Conservation (phyloP, 306 rosid genomes). For the Dicorynia guianensis region DNA sequence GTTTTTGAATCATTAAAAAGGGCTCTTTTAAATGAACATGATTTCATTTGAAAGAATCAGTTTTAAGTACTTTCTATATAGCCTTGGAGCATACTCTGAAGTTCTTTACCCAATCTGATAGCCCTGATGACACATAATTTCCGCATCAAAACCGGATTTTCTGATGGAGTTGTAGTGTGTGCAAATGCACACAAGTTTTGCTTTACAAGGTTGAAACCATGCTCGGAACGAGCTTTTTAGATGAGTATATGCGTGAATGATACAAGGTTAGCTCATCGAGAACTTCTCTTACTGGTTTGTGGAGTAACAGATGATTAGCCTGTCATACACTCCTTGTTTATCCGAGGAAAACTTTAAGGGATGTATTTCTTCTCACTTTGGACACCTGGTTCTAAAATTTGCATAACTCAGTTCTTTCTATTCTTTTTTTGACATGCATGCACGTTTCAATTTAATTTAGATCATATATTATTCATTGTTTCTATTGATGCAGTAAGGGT, state of each 20-base stretch:
- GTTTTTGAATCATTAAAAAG: background rate
- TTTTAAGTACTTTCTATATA: too few species aligned
- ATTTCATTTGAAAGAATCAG: background rate
- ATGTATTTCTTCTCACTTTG: slow-evolving; percentile 22
- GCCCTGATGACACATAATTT: background rate
- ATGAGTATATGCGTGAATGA: slow-evolving; percentile 10
- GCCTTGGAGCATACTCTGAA: too few species aligned
- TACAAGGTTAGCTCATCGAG: background rate
- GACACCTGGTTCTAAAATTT: slow-evolving; percentile 9
- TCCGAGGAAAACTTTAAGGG: background rate
- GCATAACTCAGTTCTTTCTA: slow-evolving; percentile 17
- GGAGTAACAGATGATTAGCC: slow-evolving; percentile 10
- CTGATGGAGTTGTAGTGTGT: background rate
- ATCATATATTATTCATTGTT: slow-evolving; percentile 14
- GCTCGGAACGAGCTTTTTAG: too few species aligned
- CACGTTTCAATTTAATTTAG: background rate
- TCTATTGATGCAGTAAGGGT: slow-evolving; percentile 67
- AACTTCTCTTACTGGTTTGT: background rate
- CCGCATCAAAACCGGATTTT: background rate
- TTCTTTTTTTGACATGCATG: slow-evolving; percentile 23
- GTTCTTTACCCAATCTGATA: too few species aligned
- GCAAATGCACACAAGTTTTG: slow-evolving; percentile 8
- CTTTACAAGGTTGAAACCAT: slow-evolving; percentile 5
- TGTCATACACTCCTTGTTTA: slow-evolving; percentile 14
- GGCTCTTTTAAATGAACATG: background rate